A percentile compares a stretch with the other conserved stretches of the same genome.
These are phyloP conservation scores for Catharanthus roseus DNA, from an alignment of 257 asterid genomes.

Conservation along the genomic window DNA sequence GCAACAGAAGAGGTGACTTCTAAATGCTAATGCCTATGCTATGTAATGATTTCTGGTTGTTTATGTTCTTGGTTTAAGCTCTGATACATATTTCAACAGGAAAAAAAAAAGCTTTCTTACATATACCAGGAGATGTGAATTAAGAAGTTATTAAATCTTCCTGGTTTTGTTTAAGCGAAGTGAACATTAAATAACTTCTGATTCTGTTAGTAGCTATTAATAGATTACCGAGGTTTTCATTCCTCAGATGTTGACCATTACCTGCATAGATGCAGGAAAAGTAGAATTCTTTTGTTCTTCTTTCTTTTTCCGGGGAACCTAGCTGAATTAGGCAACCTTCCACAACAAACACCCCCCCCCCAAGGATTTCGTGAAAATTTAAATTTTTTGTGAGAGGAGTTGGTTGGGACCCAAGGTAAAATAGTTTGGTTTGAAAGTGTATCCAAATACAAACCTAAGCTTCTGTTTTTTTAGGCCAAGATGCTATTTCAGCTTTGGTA, in stretches of 20 bases:
- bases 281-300: not conserved
- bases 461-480: not conserved
- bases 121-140: not conserved
- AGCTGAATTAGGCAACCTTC: not conserved
- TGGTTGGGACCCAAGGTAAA: no score
- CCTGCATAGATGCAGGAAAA: not conserved
- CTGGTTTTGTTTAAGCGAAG: not conserved
- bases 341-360: no score
- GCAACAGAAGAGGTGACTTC: conserved; percentile 81
- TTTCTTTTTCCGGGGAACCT: not conserved
- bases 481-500: not conserved
- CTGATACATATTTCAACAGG: not conserved
- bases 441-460: no score
- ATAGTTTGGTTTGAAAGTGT: no score
- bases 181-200: not conserved
- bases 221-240: not conserved
- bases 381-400: no score
- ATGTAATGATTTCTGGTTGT: not conserved
- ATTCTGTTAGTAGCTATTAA: not conserved
- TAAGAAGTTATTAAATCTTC: not conserved
- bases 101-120: not conserved
- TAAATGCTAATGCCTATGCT: conserved; percentile 1
- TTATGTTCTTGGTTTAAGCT: not conserved
- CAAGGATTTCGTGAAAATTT: no score
- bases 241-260: not conserved